Evolutionary conservation across 139 green algal genomes (phyloP), one percentile per base, ranked within the genome.

Genomic region (Haematococcus lacustris): DNA sequence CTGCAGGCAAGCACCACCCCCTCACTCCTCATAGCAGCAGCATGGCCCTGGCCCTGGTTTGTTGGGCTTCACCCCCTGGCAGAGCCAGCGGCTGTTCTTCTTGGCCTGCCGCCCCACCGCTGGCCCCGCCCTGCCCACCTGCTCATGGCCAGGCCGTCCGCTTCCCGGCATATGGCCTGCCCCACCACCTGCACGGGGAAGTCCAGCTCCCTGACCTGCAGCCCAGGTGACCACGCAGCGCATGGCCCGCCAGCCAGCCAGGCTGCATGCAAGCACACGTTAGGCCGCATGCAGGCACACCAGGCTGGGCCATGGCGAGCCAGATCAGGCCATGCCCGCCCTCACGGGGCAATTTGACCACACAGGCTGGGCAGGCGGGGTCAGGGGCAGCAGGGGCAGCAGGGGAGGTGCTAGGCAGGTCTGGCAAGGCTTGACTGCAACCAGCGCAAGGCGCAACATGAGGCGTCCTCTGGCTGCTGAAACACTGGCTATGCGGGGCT

Each of bases 81-180:
- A 6, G 53, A 28, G 13, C 47, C 13, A 57, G 47, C 13, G 47
- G 21, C 21, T 57, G 47, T 57, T n/a, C 47, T 13, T 57, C 17
- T 57, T n/a, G 21, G 13, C 47, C 47, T 57, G 21, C 21, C 21
- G 47, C 21, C 47, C 47, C 47, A 57, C n/a, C n/a, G n/a, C n/a
- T 57, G 13, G 17, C 47, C 61, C 3, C 25, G 0, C 25, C 3
- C 13, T 33, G 35, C 63, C 9, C 73, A 90, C 87, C 89, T 94
- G 89, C 91, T 97, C 88, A 98, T 95, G 70, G 96, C 96, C 51
- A 99, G 80, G 0, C 94, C 96, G 73, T 98, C 94, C 0, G 59
- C 38, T 67, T 98, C 95, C 3, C 96, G 80, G 73, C 85, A 68
- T 41, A 97, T 94, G 9, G 88, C 86, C 77, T 89, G 77, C n/a